Evolutionary conservation across 108 stramenopile genomes (phyloP), one percentile per base, ranked within the genome.

Genomic region (Bacterosira constricta): DNA sequence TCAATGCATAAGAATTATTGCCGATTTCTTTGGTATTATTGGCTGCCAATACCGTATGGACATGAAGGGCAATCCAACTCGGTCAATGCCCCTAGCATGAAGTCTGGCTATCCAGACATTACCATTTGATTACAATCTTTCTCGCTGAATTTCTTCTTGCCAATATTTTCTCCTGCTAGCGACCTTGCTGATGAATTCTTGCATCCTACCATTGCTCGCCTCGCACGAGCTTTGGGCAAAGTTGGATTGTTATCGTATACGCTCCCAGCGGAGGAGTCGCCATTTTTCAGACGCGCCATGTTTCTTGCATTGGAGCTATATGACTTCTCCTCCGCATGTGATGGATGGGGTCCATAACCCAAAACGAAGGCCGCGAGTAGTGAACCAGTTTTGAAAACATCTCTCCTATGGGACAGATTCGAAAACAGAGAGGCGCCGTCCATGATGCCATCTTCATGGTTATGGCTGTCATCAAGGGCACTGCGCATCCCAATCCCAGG

Each of bases 191-290:
- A 54, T 2, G 55, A 10, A 35, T 55, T 81, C 32, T 85, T 85
- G 75, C 86, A 88, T 27, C 86, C 86, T 11, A 66, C 67, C 79
- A 88, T 84, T 9, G 86, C 86, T 36, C 86, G 59, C 39, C 86
- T 66, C 26, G 50, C 55, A 41, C 69, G 50, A 18, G 81, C 79
- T 52, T 71, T 66, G 15, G 79, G 71, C 15, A 67, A 66, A 30
- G 68, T 32, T 13, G 86, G 86, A 42, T 85, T 81, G 54, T 88
- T 88, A 54, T 88, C 82, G 45, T 83, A 88, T 4, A 77, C 68
- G 17, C 69, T 55, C 20, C 86, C 86, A 18, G 75, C 86, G 15
- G 84, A 85, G 26, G 61, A 64, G 44, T 88, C 86, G 9, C 86
- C 86, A 27, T 41, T 60, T 30, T 71, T 81, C 36, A 88, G 60